Conservation (phyloP, 2,329 filamentous ascomycete species). For the Nemania sp. region DNA sequence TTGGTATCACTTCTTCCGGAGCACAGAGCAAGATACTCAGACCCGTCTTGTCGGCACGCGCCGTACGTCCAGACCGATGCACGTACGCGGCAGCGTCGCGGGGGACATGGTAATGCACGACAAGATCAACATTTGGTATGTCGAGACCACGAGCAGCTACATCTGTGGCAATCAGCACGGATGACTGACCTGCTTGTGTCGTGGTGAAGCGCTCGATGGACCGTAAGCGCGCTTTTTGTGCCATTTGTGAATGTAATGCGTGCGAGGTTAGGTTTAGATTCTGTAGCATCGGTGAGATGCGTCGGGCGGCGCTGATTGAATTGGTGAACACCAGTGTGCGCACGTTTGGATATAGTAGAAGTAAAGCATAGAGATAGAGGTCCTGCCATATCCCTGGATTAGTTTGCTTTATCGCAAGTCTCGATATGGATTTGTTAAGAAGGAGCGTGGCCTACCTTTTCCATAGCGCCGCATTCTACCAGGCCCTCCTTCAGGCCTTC, state of each 20-base stretch:
- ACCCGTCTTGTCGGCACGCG: conserved; percentile 76
- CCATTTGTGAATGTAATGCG: conserved; percentile 90
- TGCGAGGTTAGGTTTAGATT: conserved; percentile 77
- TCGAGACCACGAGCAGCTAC: conserved; percentile 93
- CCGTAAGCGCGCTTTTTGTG: conserved; percentile 91
- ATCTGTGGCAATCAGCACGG: conserved; percentile 88
- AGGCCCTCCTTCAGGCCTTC: conserved; percentile 83
- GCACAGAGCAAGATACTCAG: conserved; percentile 86
- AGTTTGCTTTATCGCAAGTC: neutral
- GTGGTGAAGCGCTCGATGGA: conserved; percentile 87
- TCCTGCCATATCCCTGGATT: conserved; percentile 60
- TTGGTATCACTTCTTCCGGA: conserved; percentile 86
- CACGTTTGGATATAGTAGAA: conserved; percentile 78
- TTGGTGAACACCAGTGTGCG: conserved; percentile 93
- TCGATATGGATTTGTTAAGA: neutral
- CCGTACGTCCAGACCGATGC: conserved; percentile 91
- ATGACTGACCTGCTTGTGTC: conserved; percentile 53
- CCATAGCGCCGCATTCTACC: conserved; percentile 87
- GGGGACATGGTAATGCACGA: conserved; percentile 94
- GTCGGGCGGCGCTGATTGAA: conserved; percentile 88
- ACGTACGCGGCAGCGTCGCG: conserved; percentile 92
- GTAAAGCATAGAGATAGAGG: conserved; percentile 85
- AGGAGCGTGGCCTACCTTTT: conserved; percentile 66
- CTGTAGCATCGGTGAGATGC: conserved; percentile 80
- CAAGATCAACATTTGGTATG: conserved; percentile 84